Evolutionary conservation across 345 rosid genomes (phyloP), one percentile per base, ranked within the genome.

Genomic region (Rhodomyrtus tomentosa): DNA sequence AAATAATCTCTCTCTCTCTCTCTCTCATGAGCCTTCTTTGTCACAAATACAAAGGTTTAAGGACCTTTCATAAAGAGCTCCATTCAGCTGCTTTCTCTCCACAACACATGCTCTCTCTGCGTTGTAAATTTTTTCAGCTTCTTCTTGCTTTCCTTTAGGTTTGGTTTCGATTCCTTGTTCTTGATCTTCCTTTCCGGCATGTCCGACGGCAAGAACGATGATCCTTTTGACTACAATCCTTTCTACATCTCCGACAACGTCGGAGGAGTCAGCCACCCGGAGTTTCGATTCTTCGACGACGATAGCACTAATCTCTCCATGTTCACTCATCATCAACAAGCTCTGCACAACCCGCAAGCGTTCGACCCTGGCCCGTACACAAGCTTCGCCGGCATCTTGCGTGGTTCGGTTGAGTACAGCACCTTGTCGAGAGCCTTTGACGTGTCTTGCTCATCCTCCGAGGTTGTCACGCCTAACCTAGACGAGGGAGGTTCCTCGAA

Each of bases 361-460:
- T 25, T 82, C 55, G 40, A 53, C 40, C 72, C 72, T 10, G 22
- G 79, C 8, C 73, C 81, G 20, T 16, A 49, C 85, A 68, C 25
- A 59, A 83, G 59, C 56, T 83, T 83, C 85, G 51, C 85, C 27
- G 62, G 73, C 81, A 50, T 50, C 81, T 72, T 83, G 24, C 81
- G 51, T 10, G 81, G 85, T 40, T 59, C 62, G 10, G 50, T 29
- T 22, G 85, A 83, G n/a, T 72, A 68, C 73, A 83, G 72, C 85
- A 40, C 81, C 48, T 53, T 83, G 20, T 68, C 85, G 25, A 83
- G 85, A 29, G 81, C 85, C 49, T 83, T 83, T 40, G 85, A 68
- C 81, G 3, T 83, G 81, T 83, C 85, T 32, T 50, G 56, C 73
- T 83, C 85, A 38, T 48, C 81, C n/a, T 73, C 85, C 81, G 85